Evolutionary conservation across 176 grass and related monocot genomes (phyloP), one percentile per base, ranked within the genome.

Genomic region (Musa acuminata): DNA sequence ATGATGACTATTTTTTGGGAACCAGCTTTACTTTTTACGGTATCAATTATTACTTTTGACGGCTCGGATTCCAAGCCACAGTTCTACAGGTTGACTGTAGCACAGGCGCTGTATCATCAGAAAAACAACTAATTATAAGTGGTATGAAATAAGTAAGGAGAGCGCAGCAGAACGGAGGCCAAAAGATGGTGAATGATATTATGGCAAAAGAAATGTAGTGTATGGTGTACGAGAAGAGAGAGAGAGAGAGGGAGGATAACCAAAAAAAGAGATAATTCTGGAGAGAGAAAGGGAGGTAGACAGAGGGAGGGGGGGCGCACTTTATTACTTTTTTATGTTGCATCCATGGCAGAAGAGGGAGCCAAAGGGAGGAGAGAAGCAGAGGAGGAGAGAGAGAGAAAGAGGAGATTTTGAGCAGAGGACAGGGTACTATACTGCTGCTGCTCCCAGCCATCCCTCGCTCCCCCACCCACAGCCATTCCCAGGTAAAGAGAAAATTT

Each of bases 301-400:
- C 13, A 58, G 0, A 58, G 54, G 16, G 54, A n/a, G 54, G 16
- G 54, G 22, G 54, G 16, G 54, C 0, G 67, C 62, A 22, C 62
- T 65, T 65, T 65, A 65, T 65, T 26, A 65, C 62, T 65, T 26
- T 65, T 65, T 65, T 65, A 65, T 65, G 62, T 12, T 65, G 62
- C 8, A 65, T 65, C 62, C 62, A 65, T 13, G 62, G 62, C 22
- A 21, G 62, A 25, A 49, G 67, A 49, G 67, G 35, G 27, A 69
- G 2, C 9, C 20, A 69, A 49, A 17, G 13, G 1, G 27, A 50
- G 29, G 13, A 9, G 13, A 49, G 54, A 58, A 17, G 16, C 13
- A 13, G 27, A 19, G 67, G 0, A 10, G 48, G 67, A 68, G 65
- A 67, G 23, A 68, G 63, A 66, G 63, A 25, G 63, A 66, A 26